Conservation (phyloP, 768 basidiomycete species). For the Auricularia cornea region DNA sequence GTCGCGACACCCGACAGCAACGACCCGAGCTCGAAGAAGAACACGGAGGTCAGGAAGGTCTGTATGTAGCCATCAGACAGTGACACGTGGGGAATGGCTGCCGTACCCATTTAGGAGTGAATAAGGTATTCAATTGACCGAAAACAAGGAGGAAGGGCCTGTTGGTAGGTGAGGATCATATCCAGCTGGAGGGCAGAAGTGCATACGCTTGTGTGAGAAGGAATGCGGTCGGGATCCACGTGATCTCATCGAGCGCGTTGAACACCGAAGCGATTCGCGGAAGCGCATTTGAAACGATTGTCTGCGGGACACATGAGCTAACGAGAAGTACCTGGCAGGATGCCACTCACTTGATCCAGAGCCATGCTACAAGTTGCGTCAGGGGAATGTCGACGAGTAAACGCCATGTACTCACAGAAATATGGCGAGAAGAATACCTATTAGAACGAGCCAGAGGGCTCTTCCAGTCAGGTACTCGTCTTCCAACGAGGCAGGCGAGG, state of each 20-base stretch:
- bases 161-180: no score
- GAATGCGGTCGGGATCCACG: slow-evolving; percentile 7
- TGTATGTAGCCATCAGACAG: not conserved
- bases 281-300: slow-evolving; percentile 20
- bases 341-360: no score
- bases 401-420: not conserved
- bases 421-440: not conserved
- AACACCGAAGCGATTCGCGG: slow-evolving; percentile 8
- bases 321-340: not conserved
- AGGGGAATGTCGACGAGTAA: not conserved
- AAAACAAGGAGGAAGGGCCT: slow-evolving; percentile 18
- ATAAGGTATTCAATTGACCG: slow-evolving; percentile 25
- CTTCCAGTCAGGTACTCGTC: not conserved
- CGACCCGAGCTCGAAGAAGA: slow-evolving; percentile 27
- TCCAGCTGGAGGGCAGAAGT: no score
- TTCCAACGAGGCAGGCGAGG: no score
- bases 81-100: no score
- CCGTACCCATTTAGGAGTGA: slow-evolving; percentile 20
- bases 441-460: not conserved
- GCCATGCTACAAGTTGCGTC: not conserved
- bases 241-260: slow-evolving; percentile 5
- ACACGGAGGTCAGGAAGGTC: slow-evolving; percentile 3
- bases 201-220: slow-evolving; percentile 3
- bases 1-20: slow-evolving; percentile 25
- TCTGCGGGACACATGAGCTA: slow-evolving; percentile 10